These are phyloP conservation scores for Platanus orientalis DNA, from an alignment of 164 flowering plant species.

Conservation along the genomic window DNA sequence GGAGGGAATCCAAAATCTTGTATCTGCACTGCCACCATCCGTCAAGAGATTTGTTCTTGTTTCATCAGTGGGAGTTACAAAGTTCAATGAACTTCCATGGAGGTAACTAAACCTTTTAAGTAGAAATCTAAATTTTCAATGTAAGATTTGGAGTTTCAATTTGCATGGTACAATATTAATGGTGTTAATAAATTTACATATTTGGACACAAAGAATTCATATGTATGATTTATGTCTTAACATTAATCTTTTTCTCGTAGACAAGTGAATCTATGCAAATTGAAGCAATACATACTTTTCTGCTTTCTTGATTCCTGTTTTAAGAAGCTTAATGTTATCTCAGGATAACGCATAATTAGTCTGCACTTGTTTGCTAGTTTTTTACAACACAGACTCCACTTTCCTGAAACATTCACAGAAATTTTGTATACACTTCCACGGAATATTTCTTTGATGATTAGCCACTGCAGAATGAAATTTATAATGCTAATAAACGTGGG, in stretches of 20 bases:
- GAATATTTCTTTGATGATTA: too few species aligned
- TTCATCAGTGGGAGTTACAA: constrained; percentile 97
- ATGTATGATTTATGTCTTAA: background rate
- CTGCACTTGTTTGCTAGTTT: too few species aligned
- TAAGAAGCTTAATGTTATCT: background rate
- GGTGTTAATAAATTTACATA: background rate
- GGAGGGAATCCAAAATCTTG: constrained; percentile 91
- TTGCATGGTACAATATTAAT: background rate
- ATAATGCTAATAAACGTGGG: too few species aligned
- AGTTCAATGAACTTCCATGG: constrained; percentile 91
- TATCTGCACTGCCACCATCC: constrained; percentile 68
- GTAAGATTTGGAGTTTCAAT: background rate
- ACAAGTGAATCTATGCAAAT: background rate
- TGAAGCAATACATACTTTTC: background rate
- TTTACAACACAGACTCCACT: too few species aligned
- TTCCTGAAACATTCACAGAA: too few species aligned
- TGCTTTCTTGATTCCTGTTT: background rate
- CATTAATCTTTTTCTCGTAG: background rate
- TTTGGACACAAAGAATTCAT: background rate
- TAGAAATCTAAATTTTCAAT: constrained; percentile 1
- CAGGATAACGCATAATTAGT: too few species aligned
- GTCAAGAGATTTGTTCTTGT: constrained; percentile 87
- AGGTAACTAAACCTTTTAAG: constrained; percentile 45
- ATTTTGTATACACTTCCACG: too few species aligned
- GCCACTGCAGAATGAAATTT: too few species aligned